Evolutionary conservation across 176 grass and related monocot genomes (phyloP).

Genomic region (Phoenix dactylifera): DNA sequence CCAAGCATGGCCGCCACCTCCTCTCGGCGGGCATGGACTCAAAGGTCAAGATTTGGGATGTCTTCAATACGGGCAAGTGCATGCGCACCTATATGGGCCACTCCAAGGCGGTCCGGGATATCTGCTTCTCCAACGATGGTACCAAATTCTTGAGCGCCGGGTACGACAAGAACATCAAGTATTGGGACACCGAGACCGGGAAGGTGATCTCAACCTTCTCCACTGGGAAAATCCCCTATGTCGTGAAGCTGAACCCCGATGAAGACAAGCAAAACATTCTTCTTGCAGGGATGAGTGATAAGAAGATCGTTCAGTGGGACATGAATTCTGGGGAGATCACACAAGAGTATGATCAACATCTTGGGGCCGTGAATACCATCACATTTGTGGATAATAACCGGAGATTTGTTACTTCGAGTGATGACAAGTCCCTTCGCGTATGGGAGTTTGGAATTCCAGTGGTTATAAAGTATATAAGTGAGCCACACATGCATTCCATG

Average conservation of each 20-base stretch:
- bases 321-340: constrained; percentile 93
- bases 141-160: constrained; percentile 90
- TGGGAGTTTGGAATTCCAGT: constrained; percentile 99
- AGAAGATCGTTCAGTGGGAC: constrained; percentile 99
- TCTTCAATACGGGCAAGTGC: constrained; percentile 63
- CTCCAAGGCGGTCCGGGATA: constrained; percentile 89
- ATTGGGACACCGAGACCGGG: constrained; percentile 97
- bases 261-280: constrained; percentile 98
- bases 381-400: constrained; percentile 97
- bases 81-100: constrained; percentile 99
- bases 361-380: constrained; percentile 93
- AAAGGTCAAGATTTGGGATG: constrained; percentile 98
- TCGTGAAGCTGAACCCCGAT: constrained; percentile 95
- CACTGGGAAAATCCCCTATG: constrained; percentile 87
- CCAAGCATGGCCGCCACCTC: constrained; percentile 73
- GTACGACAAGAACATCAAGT: constrained; percentile 96
- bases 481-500: constrained; percentile 99
- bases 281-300: constrained; percentile 97
- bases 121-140: constrained; percentile 89
- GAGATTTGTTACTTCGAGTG: constrained; percentile 96
- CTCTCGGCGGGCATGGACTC: constrained; percentile 97
- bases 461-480: constrained; percentile 98
- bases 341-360: constrained; percentile 94
- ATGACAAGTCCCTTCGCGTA: constrained; percentile 88
- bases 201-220: constrained; percentile 98